phyloP scores from a whole-genome alignment of 768 basidiomycete species.

The Obba rivulosa region DNA sequence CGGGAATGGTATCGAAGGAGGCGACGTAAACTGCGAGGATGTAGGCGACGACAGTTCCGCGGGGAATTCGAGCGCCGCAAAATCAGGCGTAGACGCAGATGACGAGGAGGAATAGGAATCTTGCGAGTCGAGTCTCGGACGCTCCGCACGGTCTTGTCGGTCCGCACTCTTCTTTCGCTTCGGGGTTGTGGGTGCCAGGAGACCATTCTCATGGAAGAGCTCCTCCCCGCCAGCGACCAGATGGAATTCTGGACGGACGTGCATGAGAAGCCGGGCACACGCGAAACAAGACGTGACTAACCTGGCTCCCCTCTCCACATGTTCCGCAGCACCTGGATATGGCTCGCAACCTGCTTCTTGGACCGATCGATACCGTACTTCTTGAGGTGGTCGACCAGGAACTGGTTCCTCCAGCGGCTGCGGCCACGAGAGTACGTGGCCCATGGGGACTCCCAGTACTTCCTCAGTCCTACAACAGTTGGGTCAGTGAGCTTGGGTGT shows the following conservation, averaged over 20 bases:
- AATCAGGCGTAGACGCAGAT: slow-evolving; percentile 27
- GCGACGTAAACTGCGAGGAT: not conserved
- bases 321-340: slow-evolving; percentile 78
- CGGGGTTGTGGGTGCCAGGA: slow-evolving; percentile 49
- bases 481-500: slow-evolving; percentile 2
- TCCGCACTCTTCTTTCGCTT: slow-evolving; percentile 7
- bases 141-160: slow-evolving; percentile 6
- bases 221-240: slow-evolving; percentile 81
- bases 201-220: slow-evolving; percentile 38
- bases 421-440: slow-evolving; percentile 76
- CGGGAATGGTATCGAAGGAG: not conserved
- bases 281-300: slow-evolving; percentile 24
- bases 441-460: slow-evolving; percentile 79
- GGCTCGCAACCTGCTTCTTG: slow-evolving; percentile 88
- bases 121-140: slow-evolving; percentile 5
- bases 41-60: slow-evolving; percentile 5
- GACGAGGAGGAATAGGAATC: slow-evolving; percentile 18
- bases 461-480: slow-evolving; percentile 50
- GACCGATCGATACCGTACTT: slow-evolving; percentile 64
- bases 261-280: slow-evolving; percentile 3
- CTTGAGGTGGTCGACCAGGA: slow-evolving; percentile 75
- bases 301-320: slow-evolving; percentile 87
- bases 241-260: slow-evolving; percentile 50
- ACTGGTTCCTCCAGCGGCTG: slow-evolving; percentile 80
- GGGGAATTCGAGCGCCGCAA: slow-evolving; percentile 12